Percentiles rank a stretch among this genome's conserved stretches.
phyloP scores from a whole-genome alignment of 2,329 filamentous ascomycete genomes.

The Beauveria rudraprayagi region DNA sequence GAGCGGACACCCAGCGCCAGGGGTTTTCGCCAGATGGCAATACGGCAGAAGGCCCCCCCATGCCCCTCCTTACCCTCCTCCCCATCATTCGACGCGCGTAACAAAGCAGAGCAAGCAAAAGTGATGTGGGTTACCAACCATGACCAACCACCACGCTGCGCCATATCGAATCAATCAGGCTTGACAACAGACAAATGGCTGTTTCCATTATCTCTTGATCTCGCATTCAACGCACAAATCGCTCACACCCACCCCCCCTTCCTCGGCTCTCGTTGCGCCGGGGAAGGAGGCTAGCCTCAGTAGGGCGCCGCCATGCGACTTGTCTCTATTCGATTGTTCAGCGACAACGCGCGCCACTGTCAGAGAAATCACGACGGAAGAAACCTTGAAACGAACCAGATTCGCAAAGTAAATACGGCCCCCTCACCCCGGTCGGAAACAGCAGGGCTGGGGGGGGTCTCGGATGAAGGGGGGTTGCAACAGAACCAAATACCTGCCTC shows the following conservation, averaged over 20 bases:
- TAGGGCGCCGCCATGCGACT: background rate
- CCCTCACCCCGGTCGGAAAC: background rate
- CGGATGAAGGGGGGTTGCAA: background rate
- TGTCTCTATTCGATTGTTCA: constrained; percentile 3
- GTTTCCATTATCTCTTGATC: background rate
- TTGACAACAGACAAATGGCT: background rate
- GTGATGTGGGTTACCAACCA: too few relatives aligned
- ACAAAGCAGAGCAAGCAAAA: background rate
- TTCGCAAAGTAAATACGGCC: background rate
- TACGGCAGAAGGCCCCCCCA: background rate
- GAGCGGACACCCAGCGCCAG: background rate
- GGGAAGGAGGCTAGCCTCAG: background rate
- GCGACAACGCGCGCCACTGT: background rate
- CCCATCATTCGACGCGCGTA: too few relatives aligned
- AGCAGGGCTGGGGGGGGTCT: background rate
- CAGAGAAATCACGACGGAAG: background rate
- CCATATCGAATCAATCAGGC: background rate
- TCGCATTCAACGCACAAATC: background rate
- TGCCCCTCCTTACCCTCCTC: background rate
- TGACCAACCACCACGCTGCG: background rate
- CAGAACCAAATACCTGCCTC: background rate
- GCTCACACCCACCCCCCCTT: background rate
- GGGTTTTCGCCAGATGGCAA: background rate
- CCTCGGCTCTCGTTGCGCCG: constrained; percentile 6
- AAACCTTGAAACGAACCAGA: background rate